Percentiles rank a stretch among this genome's conserved stretches.
These are phyloP conservation scores for Lizanozyma gosingica DNA, from an alignment of 1,139 yeast genomes.

Conservation along the genomic window DNA sequence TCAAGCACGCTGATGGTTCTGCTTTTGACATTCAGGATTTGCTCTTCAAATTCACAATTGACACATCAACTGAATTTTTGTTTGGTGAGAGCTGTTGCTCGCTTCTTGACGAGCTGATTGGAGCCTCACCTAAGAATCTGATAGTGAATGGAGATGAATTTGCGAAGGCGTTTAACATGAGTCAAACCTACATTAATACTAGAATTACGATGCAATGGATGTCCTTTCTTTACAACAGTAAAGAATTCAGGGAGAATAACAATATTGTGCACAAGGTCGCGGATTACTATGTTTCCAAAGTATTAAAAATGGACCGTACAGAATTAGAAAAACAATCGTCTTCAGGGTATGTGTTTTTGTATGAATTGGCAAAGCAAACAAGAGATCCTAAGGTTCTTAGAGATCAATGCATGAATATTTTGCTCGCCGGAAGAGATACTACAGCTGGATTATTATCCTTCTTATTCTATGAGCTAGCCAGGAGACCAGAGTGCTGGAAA, in stretches of 20 bases:
- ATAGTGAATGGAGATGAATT: slow-evolving; percentile 25
- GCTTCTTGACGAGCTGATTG: slow-evolving; percentile 21
- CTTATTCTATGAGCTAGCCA: slow-evolving; percentile 35
- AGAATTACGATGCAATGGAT: slow-evolving; percentile 28
- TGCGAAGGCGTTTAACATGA: slow-evolving; percentile 32
- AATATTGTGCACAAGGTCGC: background rate
- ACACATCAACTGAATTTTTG: slow-evolving; percentile 50
- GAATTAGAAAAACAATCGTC: slow-evolving; percentile 23
- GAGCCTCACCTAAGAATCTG: slow-evolving; percentile 6
- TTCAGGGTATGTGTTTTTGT: slow-evolving; percentile 41
- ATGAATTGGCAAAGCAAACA: slow-evolving; percentile 43
- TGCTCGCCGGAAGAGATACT: slow-evolving; percentile 51
- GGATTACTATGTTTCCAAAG: background rate
- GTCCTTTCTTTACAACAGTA: slow-evolving; percentile 23
- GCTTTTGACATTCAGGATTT: slow-evolving; percentile 39
- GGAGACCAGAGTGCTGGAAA: slow-evolving; percentile 30
- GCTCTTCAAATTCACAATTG: slow-evolving; percentile 45
- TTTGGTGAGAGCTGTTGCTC: slow-evolving; percentile 46
- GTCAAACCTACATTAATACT: slow-evolving; percentile 28
- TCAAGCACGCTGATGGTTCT: slow-evolving; percentile 7
- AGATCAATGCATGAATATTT: slow-evolving; percentile 43
- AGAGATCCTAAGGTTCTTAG: slow-evolving; percentile 40
- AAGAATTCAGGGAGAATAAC: slow-evolving; percentile 17
- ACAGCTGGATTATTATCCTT: slow-evolving; percentile 48
- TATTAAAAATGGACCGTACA: slow-evolving; percentile 9